Percentiles rank a stretch among this genome's conserved stretches.
These are phyloP conservation scores for Chaetomiaceae sp. DNA, from an alignment of 2,329 filamentous ascomycete genomes.

Conservation along the genomic window DNA sequence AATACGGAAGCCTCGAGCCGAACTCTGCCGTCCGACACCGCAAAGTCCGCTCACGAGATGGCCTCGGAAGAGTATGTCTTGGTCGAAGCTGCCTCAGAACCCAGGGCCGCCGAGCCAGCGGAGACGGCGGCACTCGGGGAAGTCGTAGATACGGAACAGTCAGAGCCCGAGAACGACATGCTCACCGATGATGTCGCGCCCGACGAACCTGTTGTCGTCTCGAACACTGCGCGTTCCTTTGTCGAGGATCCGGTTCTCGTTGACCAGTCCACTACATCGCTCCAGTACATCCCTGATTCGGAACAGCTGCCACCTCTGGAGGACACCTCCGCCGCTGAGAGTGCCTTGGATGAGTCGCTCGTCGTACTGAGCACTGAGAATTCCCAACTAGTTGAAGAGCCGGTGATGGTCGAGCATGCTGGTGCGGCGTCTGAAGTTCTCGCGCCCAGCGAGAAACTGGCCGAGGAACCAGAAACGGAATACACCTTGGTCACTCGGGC, in stretches of 20 bases:
- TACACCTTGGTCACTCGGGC: too few species aligned
- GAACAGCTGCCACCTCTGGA: background rate
- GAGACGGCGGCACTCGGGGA: slow-evolving; percentile 5
- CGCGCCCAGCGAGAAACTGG: background rate
- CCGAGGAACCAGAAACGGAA: background rate
- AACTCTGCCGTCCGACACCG: background rate
- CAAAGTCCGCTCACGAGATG: slow-evolving; percentile 3
- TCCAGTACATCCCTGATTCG: background rate
- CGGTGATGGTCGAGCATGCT: slow-evolving; percentile 7
- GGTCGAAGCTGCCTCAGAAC: slow-evolving; percentile 12
- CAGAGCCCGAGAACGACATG: background rate
- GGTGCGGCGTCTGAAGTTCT: background rate
- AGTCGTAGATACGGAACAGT: background rate
- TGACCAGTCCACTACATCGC: slow-evolving; percentile 2
- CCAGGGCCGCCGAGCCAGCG: background rate
- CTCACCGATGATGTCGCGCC: background rate
- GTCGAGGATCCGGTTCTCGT: slow-evolving; percentile 11
- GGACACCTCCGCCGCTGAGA: background rate
- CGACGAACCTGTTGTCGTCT: background rate
- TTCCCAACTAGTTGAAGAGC: slow-evolving; percentile 10
- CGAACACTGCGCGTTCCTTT: background rate
- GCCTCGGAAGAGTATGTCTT: slow-evolving; percentile 20
- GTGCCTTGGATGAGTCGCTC: slow-evolving; percentile 9
- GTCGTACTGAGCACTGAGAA: slow-evolving; percentile 3
- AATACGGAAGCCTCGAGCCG: background rate